Percentiles rank a stretch among this genome's conserved stretches.
These are phyloP conservation scores for Silene latifolia DNA, from an alignment of 148 eudicot genomes.

Conservation along the genomic window DNA sequence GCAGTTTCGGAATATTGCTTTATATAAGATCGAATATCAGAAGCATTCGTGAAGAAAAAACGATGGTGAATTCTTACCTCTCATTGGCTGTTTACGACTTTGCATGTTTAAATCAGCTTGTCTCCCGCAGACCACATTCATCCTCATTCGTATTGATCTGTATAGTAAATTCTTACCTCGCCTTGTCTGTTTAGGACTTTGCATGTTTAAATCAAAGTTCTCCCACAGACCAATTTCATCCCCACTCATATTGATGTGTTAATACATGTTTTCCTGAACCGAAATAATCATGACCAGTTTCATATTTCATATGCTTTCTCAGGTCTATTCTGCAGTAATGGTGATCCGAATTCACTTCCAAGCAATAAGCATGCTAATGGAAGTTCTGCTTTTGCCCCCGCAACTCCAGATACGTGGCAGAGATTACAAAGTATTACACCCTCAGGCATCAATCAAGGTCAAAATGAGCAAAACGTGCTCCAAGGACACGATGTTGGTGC, in stretches of 20 bases:
- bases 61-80: neutral
- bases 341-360: slow-evolving; percentile 35
- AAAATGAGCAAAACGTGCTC: slow-evolving; percentile 5
- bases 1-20: neutral
- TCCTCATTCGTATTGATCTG: neutral
- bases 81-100: neutral
- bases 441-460: slow-evolving; percentile 22
- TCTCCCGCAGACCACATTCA: neutral
- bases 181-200: neutral
- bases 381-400: slow-evolving; percentile 39
- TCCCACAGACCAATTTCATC: neutral
- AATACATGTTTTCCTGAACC: neutral
- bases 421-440: slow-evolving; percentile 25
- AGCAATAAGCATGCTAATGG: slow-evolving; percentile 26
- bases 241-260: neutral
- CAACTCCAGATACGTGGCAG: slow-evolving; percentile 51
- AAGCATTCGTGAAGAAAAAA: neutral
- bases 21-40: neutral
- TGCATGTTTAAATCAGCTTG: neutral
- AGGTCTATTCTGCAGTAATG: slow-evolving; percentile 17
- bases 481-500: slow-evolving; percentile 28
- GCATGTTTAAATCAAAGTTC: neutral
- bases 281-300: neutral
- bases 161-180: neutral
- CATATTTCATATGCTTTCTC: slow-evolving; percentile 39